Conservation (phyloP, 2,329 filamentous ascomycete genomes). For the Metarhizium brunneum region DNA sequence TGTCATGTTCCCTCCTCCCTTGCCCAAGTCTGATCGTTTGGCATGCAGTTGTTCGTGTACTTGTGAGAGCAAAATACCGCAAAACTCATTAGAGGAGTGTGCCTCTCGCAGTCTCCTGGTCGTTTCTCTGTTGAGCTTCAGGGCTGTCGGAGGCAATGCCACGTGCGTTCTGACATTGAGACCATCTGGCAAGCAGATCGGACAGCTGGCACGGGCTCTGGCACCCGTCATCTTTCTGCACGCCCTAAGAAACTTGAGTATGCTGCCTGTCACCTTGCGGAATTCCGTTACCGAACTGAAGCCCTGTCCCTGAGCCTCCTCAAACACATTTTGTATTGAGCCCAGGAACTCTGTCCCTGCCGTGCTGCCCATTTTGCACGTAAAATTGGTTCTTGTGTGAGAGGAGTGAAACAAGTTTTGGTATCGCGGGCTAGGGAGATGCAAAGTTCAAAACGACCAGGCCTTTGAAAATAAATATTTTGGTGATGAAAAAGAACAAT, state of each 20-base stretch:
- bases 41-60: background rate
- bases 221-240: constrained; percentile 9
- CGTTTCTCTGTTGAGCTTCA: constrained; percentile 6
- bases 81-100: background rate
- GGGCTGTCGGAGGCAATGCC: constrained; percentile 4
- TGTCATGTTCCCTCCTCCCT: background rate
- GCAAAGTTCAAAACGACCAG: too few species aligned
- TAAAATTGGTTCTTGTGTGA: background rate
- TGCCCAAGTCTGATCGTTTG: background rate
- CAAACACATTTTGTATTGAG: constrained; percentile 11
- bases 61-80: background rate
- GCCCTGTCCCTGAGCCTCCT: constrained; percentile 8
- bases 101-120: constrained; percentile 4
- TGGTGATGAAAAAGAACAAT: too few species aligned
- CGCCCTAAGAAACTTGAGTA: constrained; percentile 9
- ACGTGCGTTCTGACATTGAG: constrained; percentile 6
- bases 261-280: constrained; percentile 2
- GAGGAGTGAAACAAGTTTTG: too few species aligned
- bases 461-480: too few species aligned
- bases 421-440: too few species aligned
- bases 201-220: constrained; percentile 9
- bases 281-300: constrained; percentile 10
- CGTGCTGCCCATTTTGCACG: background rate
- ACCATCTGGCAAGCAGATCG: constrained; percentile 11
- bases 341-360: constrained; percentile 8